Percentiles rank a stretch among this genome's conserved stretches.
Evolutionary conservation across 1,284 basidiomycete genomes (phyloP).

Genomic region (Thecaphora frezii): DNA sequence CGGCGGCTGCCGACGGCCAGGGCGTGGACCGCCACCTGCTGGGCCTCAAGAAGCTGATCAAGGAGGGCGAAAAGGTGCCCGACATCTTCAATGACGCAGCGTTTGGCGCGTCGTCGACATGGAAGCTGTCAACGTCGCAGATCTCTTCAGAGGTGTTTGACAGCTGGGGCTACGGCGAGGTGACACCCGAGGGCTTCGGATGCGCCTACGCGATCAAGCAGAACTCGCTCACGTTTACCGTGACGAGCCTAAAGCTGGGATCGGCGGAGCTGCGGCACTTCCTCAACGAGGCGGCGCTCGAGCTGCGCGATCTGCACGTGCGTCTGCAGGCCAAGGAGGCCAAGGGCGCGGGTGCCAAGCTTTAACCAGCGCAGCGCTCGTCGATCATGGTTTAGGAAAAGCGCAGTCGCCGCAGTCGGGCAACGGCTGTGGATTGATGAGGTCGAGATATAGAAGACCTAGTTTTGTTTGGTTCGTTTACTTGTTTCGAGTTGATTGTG

Average conservation of each 20-base stretch:
- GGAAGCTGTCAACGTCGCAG: slow-evolving; percentile 90
- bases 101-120: slow-evolving; percentile 74
- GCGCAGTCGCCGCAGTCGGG: too few relatives aligned
- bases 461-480: too few relatives aligned
- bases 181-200: slow-evolving; percentile 85
- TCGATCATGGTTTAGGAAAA: too few relatives aligned
- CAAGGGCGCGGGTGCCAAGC: slow-evolving; percentile 5
- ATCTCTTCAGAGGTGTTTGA: slow-evolving; percentile 80
- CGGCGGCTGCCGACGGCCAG: slow-evolving; percentile 88
- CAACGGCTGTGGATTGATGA: too few relatives aligned
- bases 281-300: slow-evolving; percentile 58
- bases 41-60: slow-evolving; percentile 80
- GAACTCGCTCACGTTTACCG: slow-evolving; percentile 84
- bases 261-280: slow-evolving; percentile 63
- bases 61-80: slow-evolving; percentile 75
- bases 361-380: too few relatives aligned
- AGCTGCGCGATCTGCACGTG: slow-evolving; percentile 56
- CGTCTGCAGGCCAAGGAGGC: slow-evolving; percentile 36
- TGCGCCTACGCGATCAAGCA: slow-evolving; percentile 89
- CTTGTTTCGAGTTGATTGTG: too few relatives aligned
- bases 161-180: slow-evolving; percentile 97
- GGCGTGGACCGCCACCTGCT: slow-evolving; percentile 96
- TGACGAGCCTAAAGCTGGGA: slow-evolving; percentile 73
- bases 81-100: slow-evolving; percentile 77
- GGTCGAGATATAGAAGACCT: too few relatives aligned